phyloP scores from a whole-genome alignment of 164 flowering plant genomes.

The Echeveria elegans region DNA sequence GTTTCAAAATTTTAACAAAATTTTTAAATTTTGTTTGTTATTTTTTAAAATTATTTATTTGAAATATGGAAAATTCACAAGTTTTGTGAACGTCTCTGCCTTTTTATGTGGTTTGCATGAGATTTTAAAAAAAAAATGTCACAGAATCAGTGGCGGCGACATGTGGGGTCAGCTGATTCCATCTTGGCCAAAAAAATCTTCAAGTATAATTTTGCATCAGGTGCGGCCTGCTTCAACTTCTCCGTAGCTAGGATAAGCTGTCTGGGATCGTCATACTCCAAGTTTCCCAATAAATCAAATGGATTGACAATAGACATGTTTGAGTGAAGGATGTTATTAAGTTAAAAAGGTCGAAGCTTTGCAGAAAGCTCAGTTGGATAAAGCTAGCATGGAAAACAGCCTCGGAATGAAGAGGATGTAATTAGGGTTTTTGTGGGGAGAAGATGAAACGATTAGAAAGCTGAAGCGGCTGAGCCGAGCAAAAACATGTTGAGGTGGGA shows the following conservation, averaged over 20 bases:
- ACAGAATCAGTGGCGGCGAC: no score
- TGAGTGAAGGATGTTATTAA: not conserved
- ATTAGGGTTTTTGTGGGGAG: slow-evolving; percentile 5
- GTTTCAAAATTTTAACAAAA: no score
- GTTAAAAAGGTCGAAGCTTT: not conserved
- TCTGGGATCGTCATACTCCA: not conserved
- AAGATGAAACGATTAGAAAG: not conserved
- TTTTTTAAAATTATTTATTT: no score
- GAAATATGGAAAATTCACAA: no score
- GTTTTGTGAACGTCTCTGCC: no score
- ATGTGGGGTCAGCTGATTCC: no score
- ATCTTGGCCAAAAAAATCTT: no score
- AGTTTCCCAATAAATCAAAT: not conserved
- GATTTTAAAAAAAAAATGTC: no score
- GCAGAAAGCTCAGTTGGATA: not conserved
- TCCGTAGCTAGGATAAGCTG: not conserved
- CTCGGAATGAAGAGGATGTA: not conserved
- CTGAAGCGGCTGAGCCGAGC: no score
- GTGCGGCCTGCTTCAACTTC: not conserved
- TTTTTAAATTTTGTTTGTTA: no score
- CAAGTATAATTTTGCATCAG: not conserved
- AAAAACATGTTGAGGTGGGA: no score
- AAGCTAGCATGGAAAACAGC: not conserved
- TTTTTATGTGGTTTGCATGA: no score
- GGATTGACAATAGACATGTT: not conserved